phyloP scores from a whole-genome alignment of 2,329 filamentous ascomycete genomes.

The Aspergillus cejpii region DNA sequence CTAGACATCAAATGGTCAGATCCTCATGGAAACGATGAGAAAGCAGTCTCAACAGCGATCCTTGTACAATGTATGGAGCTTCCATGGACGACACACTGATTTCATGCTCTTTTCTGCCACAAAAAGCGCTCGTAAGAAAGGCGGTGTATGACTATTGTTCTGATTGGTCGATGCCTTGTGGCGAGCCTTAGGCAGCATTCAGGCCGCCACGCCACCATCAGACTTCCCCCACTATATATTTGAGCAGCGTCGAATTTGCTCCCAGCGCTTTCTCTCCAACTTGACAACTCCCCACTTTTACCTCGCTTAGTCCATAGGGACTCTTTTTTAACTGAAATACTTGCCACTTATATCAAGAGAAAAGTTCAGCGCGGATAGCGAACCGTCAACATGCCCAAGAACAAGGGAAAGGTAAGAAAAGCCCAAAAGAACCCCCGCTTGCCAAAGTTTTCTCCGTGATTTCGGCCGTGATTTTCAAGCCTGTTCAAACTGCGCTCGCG shows the following conservation, averaged over 20 bases:
- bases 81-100: not conserved
- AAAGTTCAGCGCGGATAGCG: slow-evolving; percentile 22
- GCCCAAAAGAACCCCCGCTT: slow-evolving; percentile 12
- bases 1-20: not conserved
- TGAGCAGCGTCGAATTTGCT: slow-evolving; percentile 19
- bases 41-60: not conserved
- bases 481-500: slow-evolving; percentile 9
- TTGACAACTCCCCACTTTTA: slow-evolving; percentile 16
- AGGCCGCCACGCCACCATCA: slow-evolving; percentile 19
- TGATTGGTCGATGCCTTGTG: slow-evolving; percentile 13
- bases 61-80: not conserved
- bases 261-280: slow-evolving; percentile 16
- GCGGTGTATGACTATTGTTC: slow-evolving; percentile 7
- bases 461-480: slow-evolving; percentile 15
- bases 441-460: slow-evolving; percentile 11
- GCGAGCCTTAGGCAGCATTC: slow-evolving; percentile 25
- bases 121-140: slow-evolving; percentile 2
- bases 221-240: slow-evolving; percentile 17
- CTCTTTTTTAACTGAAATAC: slow-evolving; percentile 9
- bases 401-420: slow-evolving; percentile 87
- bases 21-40: not conserved
- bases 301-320: slow-evolving; percentile 11
- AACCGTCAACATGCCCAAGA: slow-evolving; percentile 77
- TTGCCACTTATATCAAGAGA: slow-evolving; percentile 15
- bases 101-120: slow-evolving; percentile 7